Evolutionary conservation across 2,329 filamentous ascomycete species (phyloP), one percentile per base, ranked within the genome.

Genomic region (Trichoderma koningii): DNA sequence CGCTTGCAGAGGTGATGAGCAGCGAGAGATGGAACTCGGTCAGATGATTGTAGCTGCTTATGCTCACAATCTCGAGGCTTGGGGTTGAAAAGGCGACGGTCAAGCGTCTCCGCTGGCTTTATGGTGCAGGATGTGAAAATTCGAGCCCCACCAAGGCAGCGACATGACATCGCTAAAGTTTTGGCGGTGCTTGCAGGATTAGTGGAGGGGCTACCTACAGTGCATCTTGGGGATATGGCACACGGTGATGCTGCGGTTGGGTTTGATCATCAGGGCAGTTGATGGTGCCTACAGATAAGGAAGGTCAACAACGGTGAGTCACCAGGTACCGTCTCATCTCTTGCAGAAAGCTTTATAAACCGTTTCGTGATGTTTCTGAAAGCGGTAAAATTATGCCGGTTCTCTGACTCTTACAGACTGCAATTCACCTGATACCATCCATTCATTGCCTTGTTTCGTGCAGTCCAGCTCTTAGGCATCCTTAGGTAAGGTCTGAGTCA

Each of bases 111-210:
- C 61, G 66, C 42, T 57, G 59, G 65, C 52, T 60, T 63, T 48
- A 71, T 71, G 71, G 69, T 71, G 71, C 69, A 71, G 74, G 71
- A 72, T 74, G 73, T 75, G 74, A 77, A 78, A 78, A 76, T 77
- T 78, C 72, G 66, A 71, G 74, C 76, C 77, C 77, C 77, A 77
- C 76, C 73, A 75, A 63, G 60, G 68, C 68, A 76, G 55, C 62
- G 57, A 65, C 65, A 52, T 75, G 75, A 76, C 72, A 72, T 70
- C 68, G 71, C 34, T 52, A 61, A 61, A 71, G 69, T 68, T 38
- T 38, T 38, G 34, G 63, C 65, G 65, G 17, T 55, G 48, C 34
- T 30, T 28, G 48, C 48, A 53, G 56, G 19, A 47, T 53, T 51
- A 56, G 59, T 72, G 70, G 71, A 73, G 71, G 72, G 72, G 72